Conservation (phyloP, 1,284 basidiomycete species). For the Singerocomus inundabilis region DNA sequence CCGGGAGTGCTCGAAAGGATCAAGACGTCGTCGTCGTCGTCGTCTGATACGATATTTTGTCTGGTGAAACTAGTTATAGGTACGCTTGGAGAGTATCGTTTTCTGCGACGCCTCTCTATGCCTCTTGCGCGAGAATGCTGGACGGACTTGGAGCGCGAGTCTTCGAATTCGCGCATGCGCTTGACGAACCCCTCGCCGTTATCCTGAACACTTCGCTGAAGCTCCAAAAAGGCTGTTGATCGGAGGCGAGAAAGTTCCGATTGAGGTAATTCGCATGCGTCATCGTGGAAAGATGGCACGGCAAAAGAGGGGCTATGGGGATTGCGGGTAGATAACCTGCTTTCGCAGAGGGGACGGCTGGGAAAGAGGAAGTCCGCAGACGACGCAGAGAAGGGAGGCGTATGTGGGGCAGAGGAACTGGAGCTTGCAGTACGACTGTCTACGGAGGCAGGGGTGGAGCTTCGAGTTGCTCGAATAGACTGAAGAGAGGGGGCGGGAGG, state of each 20-base stretch:
- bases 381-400: conserved; percentile 47
- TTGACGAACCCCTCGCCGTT: conserved; percentile 65
- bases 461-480: conserved; percentile 21
- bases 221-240: conserved; percentile 61
- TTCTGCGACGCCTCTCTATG: conserved; percentile 39
- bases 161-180: conserved; percentile 71
- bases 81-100: conserved; percentile 33
- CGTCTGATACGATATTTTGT: conserved; percentile 35
- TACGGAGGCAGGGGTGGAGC: conserved; percentile 30
- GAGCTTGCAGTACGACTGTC: conserved; percentile 31
- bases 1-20: conserved; percentile 45
- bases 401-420: conserved; percentile 29
- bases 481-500: conserved; percentile 3
- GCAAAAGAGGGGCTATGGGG: conserved; percentile 24
- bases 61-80: conserved; percentile 14
- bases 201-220: conserved; percentile 58
- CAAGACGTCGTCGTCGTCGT: conserved; percentile 54
- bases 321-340: conserved; percentile 18
- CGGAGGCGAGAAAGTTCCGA: conserved; percentile 48
- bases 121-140: conserved; percentile 39
- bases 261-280: conserved; percentile 20
- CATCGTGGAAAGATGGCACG: conserved; percentile 13
- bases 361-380: conserved; percentile 61
- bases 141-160: conserved; percentile 42
- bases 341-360: conserved; percentile 23